Conservation (phyloP, 306 rosid species). For the Ormosia emarginata region DNA sequence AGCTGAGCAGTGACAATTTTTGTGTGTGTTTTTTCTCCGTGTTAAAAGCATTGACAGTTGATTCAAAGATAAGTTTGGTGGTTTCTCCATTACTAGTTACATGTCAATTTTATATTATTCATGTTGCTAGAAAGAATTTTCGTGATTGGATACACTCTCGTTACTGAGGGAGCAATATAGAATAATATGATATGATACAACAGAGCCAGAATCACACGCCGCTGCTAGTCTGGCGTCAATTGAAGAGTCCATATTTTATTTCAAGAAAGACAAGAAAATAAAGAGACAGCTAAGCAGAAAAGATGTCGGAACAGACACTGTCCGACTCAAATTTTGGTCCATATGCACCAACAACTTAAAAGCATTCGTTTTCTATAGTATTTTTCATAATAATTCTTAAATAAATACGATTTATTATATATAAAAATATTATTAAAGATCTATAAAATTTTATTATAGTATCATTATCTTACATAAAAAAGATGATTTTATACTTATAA, state of each 20-base stretch:
- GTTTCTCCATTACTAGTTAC: background rate
- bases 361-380: background rate
- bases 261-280: background rate
- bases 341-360: background rate
- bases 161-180: too few species aligned
- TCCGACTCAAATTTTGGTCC: background rate
- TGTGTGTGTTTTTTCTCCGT: background rate
- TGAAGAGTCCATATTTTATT: background rate
- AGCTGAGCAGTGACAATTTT: background rate
- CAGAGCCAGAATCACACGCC: background rate
- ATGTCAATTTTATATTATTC: background rate
- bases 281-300: background rate
- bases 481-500: too few species aligned
- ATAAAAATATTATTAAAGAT: too few species aligned
- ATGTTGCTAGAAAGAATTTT: background rate
- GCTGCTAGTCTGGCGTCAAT: background rate
- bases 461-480: too few species aligned
- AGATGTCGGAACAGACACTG: background rate
- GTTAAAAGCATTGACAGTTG: background rate
- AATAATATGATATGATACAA: background rate
- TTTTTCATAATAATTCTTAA: background rate
- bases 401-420: too few species aligned
- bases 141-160: background rate
- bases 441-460: too few species aligned
- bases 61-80: background rate